Base-by-base conservation (phyloP, 345 rosid genomes). In the Cardamine chenopodiifolia region DNA sequence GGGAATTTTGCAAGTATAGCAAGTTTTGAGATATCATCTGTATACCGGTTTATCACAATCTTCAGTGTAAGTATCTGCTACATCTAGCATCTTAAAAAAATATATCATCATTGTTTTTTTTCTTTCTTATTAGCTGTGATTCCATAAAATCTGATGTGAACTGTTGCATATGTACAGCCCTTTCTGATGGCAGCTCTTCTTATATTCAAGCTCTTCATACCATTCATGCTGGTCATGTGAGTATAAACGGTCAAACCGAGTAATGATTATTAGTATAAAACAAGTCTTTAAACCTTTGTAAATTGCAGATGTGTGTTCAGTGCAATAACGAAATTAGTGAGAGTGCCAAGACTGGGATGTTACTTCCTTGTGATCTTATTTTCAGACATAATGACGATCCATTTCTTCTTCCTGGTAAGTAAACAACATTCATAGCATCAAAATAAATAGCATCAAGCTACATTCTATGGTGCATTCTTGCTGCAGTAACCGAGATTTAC, bases 1-100 rank as follows among this genome's bases (percentile, higher is more conserved):
- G 97, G 98, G 39, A 94, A 94, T 83, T 94, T 94, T 59, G 97
- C 97, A 56, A 94, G 97, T 82, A 94, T 94, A 77, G 98, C 98
- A 68, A 94, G 98, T 82, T 94, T 94, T 77, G 98, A 94, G 89
- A 94, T 94, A 76, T 94, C 97, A 64, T 94, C 97, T 28, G 97
- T 94, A 39, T 94, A 91, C 64, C 84, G 98, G 44, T 94, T 94
- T 78, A 87, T 94, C 85, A 94, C 97, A 44, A 71, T 94, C 79
- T 94, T 94, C 85, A 94, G 95, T 42, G 98, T 93, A 86, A 93
- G 97, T 85, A 60, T 62, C 67, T 60, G 32, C 47, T 47, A 68
- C 59, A 45, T 60, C 14, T n/a, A 56, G 34, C 18, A 26, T 34
- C n/a, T 10, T 1, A 12, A 17, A 20, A 47, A 2, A 14, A 5